Evolutionary conservation across 2,329 filamentous ascomycete species (phyloP).

Genomic region (Juglanconis oblonga): DNA sequence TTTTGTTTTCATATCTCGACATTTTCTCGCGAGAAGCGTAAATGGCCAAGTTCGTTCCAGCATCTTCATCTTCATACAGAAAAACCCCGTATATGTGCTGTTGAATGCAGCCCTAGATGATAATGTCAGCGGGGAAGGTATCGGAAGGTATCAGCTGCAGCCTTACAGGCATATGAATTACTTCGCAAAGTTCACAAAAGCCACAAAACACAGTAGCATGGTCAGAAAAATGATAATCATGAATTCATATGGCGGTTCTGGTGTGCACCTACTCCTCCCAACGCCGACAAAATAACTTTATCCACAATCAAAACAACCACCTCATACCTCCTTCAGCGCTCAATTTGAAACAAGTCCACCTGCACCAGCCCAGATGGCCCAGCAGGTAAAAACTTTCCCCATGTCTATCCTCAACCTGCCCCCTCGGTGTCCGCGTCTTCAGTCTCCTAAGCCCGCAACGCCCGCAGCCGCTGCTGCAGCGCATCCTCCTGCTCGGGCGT

Average conservation of each 20-base stretch:
- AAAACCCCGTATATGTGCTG: no score
- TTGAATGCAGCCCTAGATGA: no score
- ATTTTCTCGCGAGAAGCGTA: no score
- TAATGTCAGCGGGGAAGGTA: no score
- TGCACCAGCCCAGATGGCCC: no score
- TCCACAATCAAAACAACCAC: not conserved
- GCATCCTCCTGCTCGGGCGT: constrained; percentile 78
- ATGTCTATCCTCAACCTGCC: not conserved
- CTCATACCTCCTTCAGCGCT: not conserved
- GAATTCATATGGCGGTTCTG: constrained; percentile 2
- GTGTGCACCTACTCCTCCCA: constrained; percentile 6
- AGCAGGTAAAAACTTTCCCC: no score
- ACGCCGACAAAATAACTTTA: constrained; percentile 10
- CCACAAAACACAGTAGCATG: not conserved
- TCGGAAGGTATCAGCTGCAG: no score
- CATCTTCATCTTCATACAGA: no score
- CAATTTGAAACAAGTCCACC: not conserved
- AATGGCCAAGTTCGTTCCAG: no score
- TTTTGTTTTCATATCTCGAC: no score
- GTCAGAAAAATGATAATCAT: constrained; percentile 2
- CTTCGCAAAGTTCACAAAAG: not conserved
- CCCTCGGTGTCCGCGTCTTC: not conserved
- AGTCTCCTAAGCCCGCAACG: constrained; percentile 45
- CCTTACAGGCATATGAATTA: no score
- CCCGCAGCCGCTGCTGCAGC: constrained; percentile 59